Conservation (phyloP, 164 flowering plant species). For the grape (Vitis vinifera) region DNA sequence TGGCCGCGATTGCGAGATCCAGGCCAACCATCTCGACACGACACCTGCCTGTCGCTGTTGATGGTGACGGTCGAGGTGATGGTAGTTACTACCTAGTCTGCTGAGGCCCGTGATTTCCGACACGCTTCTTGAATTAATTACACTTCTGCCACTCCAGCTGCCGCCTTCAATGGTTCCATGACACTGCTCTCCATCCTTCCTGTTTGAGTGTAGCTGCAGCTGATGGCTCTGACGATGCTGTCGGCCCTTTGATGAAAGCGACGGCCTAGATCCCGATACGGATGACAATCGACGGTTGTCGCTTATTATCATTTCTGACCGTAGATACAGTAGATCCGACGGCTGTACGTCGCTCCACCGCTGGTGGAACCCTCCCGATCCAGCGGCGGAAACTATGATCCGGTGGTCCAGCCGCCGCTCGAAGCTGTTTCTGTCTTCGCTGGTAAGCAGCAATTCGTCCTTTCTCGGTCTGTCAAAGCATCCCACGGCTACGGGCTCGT, state of each 20-base stretch:
- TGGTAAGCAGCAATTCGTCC: constrained; percentile 51
- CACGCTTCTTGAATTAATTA: constrained; percentile 67
- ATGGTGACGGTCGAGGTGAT: neutral
- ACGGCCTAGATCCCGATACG: constrained; percentile 15
- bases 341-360: constrained; percentile 84
- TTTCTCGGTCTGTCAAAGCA: constrained; percentile 54
- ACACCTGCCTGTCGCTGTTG: constrained; percentile 22
- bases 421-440: constrained; percentile 21
- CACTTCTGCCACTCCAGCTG: constrained; percentile 45
- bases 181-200: neutral
- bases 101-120: constrained; percentile 81
- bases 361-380: constrained; percentile 19
- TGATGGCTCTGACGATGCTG: constrained; percentile 1
- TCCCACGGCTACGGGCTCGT: constrained; percentile 27
- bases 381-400: constrained; percentile 46
- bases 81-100: constrained; percentile 29
- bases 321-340: constrained; percentile 65
- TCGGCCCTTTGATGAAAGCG: constrained; percentile 4
- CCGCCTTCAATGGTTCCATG: neutral
- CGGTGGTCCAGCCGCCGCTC: constrained; percentile 59
- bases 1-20: constrained; percentile 19
- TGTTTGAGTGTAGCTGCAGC: constrained; percentile 3
- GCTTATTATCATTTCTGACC: constrained; percentile 68
- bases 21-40: constrained; percentile 42
- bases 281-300: constrained; percentile 35